A percentile compares a stretch with the other conserved stretches of the same genome.
Evolutionary conservation across 106 monocot species (phyloP).

Genomic region (Gastrodia elata): DNA sequence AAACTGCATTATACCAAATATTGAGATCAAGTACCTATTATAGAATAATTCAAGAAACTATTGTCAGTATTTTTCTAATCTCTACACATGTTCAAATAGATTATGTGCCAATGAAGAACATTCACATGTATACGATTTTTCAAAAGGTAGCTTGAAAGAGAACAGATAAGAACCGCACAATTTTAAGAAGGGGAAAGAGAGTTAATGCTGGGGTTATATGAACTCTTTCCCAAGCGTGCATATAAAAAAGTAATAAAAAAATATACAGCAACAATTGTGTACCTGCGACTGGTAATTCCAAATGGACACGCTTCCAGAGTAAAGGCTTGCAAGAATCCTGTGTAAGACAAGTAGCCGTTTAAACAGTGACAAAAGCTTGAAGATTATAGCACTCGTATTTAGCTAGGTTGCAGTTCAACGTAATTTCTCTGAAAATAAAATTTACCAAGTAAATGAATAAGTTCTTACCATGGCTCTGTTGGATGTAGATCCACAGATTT

Average conservation of each 20-base stretch:
- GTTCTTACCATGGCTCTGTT: conserved; percentile 79
- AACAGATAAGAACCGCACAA: too few species aligned
- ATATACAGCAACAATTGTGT: conserved; percentile 9
- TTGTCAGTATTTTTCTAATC: too few species aligned
- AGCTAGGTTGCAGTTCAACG: neutral
- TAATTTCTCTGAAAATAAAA: neutral
- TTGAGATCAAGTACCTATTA: too few species aligned
- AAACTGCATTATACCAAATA: too few species aligned
- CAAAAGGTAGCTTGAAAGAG: too few species aligned
- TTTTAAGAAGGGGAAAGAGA: neutral
- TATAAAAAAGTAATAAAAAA: neutral
- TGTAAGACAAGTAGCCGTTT: conserved; percentile 5
- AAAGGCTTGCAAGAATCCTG: conserved; percentile 94
- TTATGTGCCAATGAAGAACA: too few species aligned
- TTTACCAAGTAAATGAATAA: neutral
- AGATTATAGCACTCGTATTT: neutral
- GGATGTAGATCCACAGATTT: conserved; percentile 79
- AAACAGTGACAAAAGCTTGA: neutral
- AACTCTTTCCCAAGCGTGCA: neutral
- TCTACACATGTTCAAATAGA: too few species aligned
- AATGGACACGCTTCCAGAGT: conserved; percentile 89
- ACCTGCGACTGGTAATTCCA: conserved; percentile 89
- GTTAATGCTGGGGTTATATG: neutral
- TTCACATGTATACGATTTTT: too few species aligned
- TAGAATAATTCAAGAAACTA: too few species aligned